Base-by-base conservation (phyloP, 495 filamentous ascomycete species). In the Hypoxylon lienhwacheense region DNA sequence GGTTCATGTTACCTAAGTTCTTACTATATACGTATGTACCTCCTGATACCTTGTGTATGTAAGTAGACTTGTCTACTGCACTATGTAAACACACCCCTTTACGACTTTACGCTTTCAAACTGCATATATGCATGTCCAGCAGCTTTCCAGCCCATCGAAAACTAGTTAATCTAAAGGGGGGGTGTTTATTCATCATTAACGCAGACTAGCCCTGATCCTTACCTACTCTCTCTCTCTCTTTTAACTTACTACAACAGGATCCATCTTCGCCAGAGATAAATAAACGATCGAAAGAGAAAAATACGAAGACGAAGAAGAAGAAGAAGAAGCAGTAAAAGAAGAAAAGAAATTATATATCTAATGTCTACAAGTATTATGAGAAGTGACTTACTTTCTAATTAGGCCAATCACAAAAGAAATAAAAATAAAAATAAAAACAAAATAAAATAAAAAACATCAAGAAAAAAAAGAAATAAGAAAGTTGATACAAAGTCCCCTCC, bases 131-230 rank as follows among this genome's bases (percentile, higher is more conserved):
- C 57, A 55, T 41, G 25, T 48, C 29, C 58, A 43, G 52, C 53
- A 56, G 45, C 50, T 32, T 34, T 55, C 56, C 58, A 61, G 58
- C 58, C 52, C 58, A 48, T 56, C 40, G 19, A 61, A 57, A 32
- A 24, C 39, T 34, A 40, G 22, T 34, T 46, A 35, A 22, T 49
- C 45, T 44, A 12, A 37, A 34, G 54, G 32, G 24, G 43, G 39
- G n/a, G n/a, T n/a, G n/a, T n/a, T n/a, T n/a, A n/a, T n/a, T n/a
- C n/a, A n/a, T n/a, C n/a, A 44, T 61, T 36, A 39, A 41, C 20
- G 34, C 17, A 36, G 31, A 47, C 57, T 42, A 40, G 43, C 52
- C 58, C 58, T 34, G 31, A 24, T 61, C 58, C 17, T 26, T 47
- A 37, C 51, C 31, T 43, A 42, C 14, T 15, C 41, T 19, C 15